Percentiles rank a stretch among this genome's conserved stretches.
These are phyloP conservation scores for Aspergillus sp. DNA, from an alignment of 2,329 filamentous ascomycete genomes.

Conservation along the genomic window DNA sequence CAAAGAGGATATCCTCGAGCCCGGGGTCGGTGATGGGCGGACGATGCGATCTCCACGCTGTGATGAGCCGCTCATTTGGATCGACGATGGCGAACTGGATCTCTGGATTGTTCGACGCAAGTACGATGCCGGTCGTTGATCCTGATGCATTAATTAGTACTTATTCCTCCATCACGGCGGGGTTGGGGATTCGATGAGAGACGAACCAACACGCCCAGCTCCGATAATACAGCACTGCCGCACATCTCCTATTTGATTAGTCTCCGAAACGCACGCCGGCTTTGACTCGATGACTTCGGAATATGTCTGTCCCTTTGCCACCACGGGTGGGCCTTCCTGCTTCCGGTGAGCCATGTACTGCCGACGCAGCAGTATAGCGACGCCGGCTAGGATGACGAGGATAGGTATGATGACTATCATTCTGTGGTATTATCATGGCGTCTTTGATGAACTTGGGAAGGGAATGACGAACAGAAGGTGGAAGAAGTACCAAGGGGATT, in stretches of 20 bases:
- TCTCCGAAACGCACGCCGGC: neutral
- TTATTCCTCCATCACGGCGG: too few relatives aligned
- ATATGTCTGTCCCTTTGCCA: slow-evolving; percentile 28
- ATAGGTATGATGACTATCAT: slow-evolving; percentile 26
- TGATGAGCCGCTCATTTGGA: slow-evolving; percentile 27
- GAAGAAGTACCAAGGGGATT: neutral
- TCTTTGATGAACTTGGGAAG: neutral
- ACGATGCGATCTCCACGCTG: slow-evolving; percentile 33
- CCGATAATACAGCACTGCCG: slow-evolving; percentile 31
- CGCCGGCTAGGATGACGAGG: slow-evolving; percentile 22
- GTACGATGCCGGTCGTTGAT: slow-evolving; percentile 29
- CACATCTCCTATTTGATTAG: slow-evolving; percentile 20
- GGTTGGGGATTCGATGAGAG: too few relatives aligned
- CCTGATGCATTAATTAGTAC: slow-evolving; percentile 12
- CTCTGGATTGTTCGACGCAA: slow-evolving; percentile 33
- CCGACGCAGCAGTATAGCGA: slow-evolving; percentile 23
- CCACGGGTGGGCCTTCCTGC: slow-evolving; percentile 13
- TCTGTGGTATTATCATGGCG: neutral
- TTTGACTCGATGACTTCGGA: slow-evolving; percentile 21
- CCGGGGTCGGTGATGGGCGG: slow-evolving; percentile 34
- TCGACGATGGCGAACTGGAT: slow-evolving; percentile 35
- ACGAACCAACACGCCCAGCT: slow-evolving; percentile 32
- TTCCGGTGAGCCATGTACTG: slow-evolving; percentile 18
- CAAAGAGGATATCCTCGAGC: slow-evolving; percentile 29
- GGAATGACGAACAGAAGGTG: too few relatives aligned